Percentiles rank a stretch among this genome's conserved stretches.
phyloP scores from a whole-genome alignment of 2,329 filamentous ascomycete genomes.

The Fusarium buxicola region DNA sequence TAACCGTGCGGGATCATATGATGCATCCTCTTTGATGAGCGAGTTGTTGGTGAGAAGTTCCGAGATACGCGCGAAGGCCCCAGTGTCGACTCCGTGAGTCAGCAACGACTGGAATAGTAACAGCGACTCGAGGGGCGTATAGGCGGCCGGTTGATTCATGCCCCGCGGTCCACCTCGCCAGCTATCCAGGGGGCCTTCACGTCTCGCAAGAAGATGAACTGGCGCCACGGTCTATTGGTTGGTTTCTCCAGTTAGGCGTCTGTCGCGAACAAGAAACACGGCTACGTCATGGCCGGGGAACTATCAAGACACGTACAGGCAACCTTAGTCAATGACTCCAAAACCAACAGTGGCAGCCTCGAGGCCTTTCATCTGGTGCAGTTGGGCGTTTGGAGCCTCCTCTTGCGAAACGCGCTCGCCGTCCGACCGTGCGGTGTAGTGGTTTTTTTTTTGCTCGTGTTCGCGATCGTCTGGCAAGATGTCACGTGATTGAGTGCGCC shows the following conservation, averaged over 20 bases:
- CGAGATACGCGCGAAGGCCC: slow-evolving; percentile 78
- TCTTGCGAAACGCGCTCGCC: slow-evolving; percentile 40
- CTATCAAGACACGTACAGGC: slow-evolving; percentile 48
- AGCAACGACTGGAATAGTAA: slow-evolving; percentile 85
- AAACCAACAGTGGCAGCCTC: slow-evolving; percentile 42
- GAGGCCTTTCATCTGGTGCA: slow-evolving; percentile 47
- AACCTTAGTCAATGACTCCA: slow-evolving; percentile 47
- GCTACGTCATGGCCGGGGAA: slow-evolving; percentile 46
- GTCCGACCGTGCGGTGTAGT: slow-evolving; percentile 39
- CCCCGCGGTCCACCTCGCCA: slow-evolving; percentile 66
- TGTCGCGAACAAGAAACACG: slow-evolving; percentile 24
- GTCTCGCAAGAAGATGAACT: slow-evolving; percentile 64
- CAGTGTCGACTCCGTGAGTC: slow-evolving; percentile 71
- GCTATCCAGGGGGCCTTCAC: slow-evolving; percentile 66
- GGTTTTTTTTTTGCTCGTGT: slow-evolving; percentile 39
- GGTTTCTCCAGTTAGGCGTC: slow-evolving; percentile 40
- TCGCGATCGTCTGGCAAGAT: slow-evolving; percentile 44
- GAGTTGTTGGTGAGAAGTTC: slow-evolving; percentile 79
- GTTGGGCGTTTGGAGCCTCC: slow-evolving; percentile 38
- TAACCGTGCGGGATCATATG: slow-evolving; percentile 80
- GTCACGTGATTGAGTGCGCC: slow-evolving; percentile 48
- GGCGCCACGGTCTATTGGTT: slow-evolving; percentile 63
- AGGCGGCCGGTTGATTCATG: slow-evolving; percentile 70
- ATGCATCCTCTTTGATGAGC: slow-evolving; percentile 75
- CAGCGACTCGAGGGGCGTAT: slow-evolving; percentile 87